phyloP scores from a whole-genome alignment of 2,329 filamentous ascomycete genomes.

The Beauveria sp. region DNA sequence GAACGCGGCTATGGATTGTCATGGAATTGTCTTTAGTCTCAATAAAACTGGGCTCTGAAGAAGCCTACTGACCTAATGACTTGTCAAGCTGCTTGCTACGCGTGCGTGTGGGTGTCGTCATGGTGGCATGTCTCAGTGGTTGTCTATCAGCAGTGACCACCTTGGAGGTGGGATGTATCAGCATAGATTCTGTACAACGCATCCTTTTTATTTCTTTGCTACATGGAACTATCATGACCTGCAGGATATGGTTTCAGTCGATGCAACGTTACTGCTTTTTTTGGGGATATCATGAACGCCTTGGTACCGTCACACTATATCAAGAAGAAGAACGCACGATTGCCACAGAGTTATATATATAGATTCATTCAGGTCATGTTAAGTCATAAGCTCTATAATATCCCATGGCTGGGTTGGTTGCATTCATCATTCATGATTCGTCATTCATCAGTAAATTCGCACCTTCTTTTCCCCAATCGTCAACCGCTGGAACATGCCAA shows the following conservation, averaged over 20 bases:
- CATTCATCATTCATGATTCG: not conserved
- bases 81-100: not conserved
- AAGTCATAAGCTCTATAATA: constrained; percentile 4
- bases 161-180: too few species aligned
- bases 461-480: constrained; percentile 23
- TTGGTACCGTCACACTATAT: too few species aligned
- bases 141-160: not conserved
- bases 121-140: not conserved
- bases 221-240: too few species aligned
- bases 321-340: too few species aligned
- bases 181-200: too few species aligned
- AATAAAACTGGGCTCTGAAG: constrained; percentile 34
- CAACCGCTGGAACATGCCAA: constrained; percentile 67
- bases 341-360: not conserved
- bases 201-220: too few species aligned
- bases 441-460: constrained; percentile 16
- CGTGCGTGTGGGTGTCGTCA: not conserved
- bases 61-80: constrained; percentile 9
- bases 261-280: too few species aligned
- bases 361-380: not conserved
- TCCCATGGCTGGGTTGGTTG: not conserved
- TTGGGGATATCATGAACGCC: too few species aligned
- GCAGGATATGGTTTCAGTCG: too few species aligned
- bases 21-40: constrained; percentile 32
- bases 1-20: constrained; percentile 38